These are phyloP conservation scores for Talaromyces sp. DNA, from an alignment of 2,329 filamentous ascomycete species.

Conservation along the genomic window DNA sequence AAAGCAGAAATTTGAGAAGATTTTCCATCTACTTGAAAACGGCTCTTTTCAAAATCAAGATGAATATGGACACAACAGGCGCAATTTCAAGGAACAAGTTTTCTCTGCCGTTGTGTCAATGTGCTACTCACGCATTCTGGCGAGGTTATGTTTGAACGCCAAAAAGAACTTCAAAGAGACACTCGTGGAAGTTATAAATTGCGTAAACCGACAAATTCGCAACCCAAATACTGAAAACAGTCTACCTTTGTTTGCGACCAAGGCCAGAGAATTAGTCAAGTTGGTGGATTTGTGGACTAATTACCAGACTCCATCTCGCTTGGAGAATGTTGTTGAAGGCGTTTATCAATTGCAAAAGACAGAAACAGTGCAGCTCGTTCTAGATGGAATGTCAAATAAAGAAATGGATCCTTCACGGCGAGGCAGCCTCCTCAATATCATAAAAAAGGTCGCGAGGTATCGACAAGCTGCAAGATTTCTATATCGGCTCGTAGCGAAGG, in stretches of 20 bases:
- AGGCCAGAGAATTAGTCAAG: conserved; percentile 18
- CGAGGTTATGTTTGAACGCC: conserved; percentile 20
- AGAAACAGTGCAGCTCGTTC: conserved; percentile 10
- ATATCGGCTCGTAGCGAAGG: conserved; percentile 24
- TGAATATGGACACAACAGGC: not conserved
- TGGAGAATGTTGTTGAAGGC: conserved; percentile 26
- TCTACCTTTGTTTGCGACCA: conserved; percentile 12
- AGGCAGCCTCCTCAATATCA: conserved; percentile 24
- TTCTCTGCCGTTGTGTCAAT: conserved; percentile 26
- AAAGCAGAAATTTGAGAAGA: not conserved
- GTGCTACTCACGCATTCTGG: conserved; percentile 26
- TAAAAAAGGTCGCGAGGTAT: conserved; percentile 36
- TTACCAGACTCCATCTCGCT: conserved; percentile 16
- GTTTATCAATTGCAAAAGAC: conserved; percentile 21
- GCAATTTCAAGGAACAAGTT: conserved; percentile 8
- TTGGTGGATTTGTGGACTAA: conserved; percentile 22
- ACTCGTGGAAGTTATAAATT: not conserved
- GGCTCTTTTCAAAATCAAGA: not conserved
- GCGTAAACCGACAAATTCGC: not conserved
- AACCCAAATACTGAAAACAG: not conserved
- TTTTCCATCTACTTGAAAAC: not conserved
- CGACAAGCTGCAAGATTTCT: conserved; percentile 30
- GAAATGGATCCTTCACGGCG: conserved; percentile 14
- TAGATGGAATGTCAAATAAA: conserved; percentile 18
- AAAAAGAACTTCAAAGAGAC: conserved; percentile 1